phyloP scores from a whole-genome alignment of 1,139 yeast genomes.

The Taphrina flavorubra region DNA sequence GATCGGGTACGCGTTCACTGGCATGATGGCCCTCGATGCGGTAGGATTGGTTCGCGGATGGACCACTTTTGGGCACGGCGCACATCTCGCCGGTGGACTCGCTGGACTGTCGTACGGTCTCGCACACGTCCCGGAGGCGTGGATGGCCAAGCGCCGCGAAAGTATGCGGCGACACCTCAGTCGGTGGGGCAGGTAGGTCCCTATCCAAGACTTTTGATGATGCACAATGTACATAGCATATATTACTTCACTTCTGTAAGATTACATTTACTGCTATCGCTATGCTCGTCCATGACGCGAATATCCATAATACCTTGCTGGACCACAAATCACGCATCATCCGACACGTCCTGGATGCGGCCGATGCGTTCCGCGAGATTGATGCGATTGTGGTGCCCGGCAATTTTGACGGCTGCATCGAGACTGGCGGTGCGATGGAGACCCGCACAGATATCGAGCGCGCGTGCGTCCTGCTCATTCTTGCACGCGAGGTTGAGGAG shows the following conservation, averaged over 20 bases:
- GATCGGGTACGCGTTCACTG: constrained; percentile 38
- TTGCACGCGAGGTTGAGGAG: constrained; percentile 79
- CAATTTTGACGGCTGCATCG: constrained; percentile 81
- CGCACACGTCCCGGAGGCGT: constrained; percentile 22
- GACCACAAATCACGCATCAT: not conserved
- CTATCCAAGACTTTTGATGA: too few relatives aligned
- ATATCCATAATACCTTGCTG: too few relatives aligned
- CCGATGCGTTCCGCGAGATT: constrained; percentile 67
- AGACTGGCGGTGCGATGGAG: constrained; percentile 78
- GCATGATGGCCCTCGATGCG: constrained; percentile 42
- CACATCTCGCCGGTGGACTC: constrained; percentile 41
- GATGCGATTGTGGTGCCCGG: constrained; percentile 74
- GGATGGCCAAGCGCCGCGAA: constrained; percentile 25
- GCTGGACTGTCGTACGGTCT: constrained; percentile 27
- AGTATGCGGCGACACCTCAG: constrained; percentile 10
- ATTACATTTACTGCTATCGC: too few relatives aligned
- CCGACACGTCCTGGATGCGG: not conserved
- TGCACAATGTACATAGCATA: too few relatives aligned
- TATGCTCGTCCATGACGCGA: too few relatives aligned
- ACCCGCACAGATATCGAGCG: constrained; percentile 70
- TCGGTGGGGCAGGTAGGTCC: constrained; percentile 29
- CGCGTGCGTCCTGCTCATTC: constrained; percentile 67
- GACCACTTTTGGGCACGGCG: constrained; percentile 41
- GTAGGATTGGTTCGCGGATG: constrained; percentile 34
- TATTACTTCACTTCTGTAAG: too few relatives aligned